Percentiles rank a stretch among this genome's conserved stretches.
These are phyloP conservation scores for Hydnum rufescens DNA, from an alignment of 768 basidiomycete genomes.

Conservation along the genomic window DNA sequence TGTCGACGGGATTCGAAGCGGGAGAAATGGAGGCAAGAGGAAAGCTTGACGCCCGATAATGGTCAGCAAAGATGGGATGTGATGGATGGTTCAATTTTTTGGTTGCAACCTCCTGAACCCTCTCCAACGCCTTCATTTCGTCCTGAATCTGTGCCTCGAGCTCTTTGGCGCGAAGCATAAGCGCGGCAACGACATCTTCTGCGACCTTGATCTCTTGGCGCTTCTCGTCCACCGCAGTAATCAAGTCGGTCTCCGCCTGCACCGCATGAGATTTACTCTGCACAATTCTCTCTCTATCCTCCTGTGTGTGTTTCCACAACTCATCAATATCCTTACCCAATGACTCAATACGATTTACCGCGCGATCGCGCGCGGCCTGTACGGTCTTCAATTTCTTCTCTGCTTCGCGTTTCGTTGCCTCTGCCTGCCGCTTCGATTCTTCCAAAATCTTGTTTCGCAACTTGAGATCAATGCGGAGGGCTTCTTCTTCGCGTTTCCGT, in stretches of 20 bases:
- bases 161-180: slow-evolving; percentile 47
- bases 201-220: slow-evolving; percentile 39
- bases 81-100: background rate
- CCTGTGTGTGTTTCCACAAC: slow-evolving; percentile 32
- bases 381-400: slow-evolving; percentile 72
- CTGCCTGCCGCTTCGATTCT: slow-evolving; percentile 68
- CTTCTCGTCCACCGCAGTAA: slow-evolving; percentile 32
- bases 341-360: slow-evolving; percentile 34
- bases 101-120: slow-evolving; percentile 28
- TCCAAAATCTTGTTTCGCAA: slow-evolving; percentile 69
- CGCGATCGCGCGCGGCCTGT: slow-evolving; percentile 41
- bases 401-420: slow-evolving; percentile 59
- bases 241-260: slow-evolving; percentile 27
- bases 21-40: background rate
- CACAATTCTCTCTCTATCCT: slow-evolving; percentile 34
- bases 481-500: slow-evolving; percentile 68
- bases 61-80: background rate
- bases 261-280: slow-evolving; percentile 20
- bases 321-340: slow-evolving; percentile 41
- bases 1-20: background rate
- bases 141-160: slow-evolving; percentile 50
- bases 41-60: background rate
- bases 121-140: slow-evolving; percentile 38
- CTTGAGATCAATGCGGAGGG: slow-evolving; percentile 55
- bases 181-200: slow-evolving; percentile 44